These are phyloP conservation scores for Gossypium davidsonii DNA, from an alignment of 441 rosid genomes.

Conservation along the genomic window DNA sequence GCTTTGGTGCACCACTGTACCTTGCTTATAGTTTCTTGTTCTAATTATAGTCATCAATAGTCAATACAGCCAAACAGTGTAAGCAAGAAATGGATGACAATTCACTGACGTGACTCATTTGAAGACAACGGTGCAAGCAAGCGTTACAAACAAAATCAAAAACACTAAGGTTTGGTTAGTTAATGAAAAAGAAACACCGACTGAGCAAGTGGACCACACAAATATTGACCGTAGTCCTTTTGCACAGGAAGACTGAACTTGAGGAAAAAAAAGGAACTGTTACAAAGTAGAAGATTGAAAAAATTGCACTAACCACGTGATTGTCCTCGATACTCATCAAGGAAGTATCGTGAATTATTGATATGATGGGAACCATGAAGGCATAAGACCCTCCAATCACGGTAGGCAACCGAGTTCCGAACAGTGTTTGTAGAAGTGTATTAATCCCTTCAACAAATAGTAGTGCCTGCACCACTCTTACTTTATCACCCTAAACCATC, in stretches of 20 bases:
- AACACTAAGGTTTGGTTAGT: background rate
- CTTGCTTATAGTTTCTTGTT: background rate
- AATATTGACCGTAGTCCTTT: constrained; percentile 23
- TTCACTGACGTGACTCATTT: constrained; percentile 15
- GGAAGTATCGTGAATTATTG: constrained; percentile 82
- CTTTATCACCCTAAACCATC: constrained; percentile 79
- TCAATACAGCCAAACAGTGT: background rate
- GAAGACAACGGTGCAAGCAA: constrained; percentile 7
- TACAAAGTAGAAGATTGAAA: constrained; percentile 6
- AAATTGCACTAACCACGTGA: constrained; percentile 56
- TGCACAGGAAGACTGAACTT: constrained; percentile 2
- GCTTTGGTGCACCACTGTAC: background rate
- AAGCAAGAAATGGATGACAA: background rate
- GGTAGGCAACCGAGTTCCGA: constrained; percentile 89
- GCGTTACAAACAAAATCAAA: background rate
- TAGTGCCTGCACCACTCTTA: constrained; percentile 89
- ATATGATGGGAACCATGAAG: constrained; percentile 89
- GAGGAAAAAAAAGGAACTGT: constrained; percentile 9
- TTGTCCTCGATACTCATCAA: constrained; percentile 62
- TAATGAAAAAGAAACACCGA: background rate
- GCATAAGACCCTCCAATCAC: constrained; percentile 98
- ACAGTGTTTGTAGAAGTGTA: constrained; percentile 84
- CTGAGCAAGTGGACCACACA: constrained; percentile 29
- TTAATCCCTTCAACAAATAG: constrained; percentile 91
- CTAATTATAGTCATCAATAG: background rate